phyloP scores from a whole-genome alignment of 2,329 filamentous ascomycete genomes.

The Lachnellula suecica region DNA sequence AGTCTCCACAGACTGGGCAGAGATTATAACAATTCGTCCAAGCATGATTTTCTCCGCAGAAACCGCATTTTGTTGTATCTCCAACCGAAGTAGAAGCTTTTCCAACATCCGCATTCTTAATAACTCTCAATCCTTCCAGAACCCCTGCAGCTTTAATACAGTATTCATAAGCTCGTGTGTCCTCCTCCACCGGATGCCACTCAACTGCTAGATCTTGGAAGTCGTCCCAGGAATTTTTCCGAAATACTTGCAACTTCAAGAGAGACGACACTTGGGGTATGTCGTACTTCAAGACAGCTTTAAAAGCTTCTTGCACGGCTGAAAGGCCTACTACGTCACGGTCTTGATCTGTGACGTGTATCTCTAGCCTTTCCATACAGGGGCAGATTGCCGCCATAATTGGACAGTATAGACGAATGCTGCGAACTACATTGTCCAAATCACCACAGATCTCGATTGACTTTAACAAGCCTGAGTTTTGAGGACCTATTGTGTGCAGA shows the following conservation, averaged over 20 bases:
- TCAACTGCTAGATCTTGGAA: neutral
- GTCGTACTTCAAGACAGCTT: neutral
- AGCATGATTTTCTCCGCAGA: constrained; percentile 6
- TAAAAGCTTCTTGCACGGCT: constrained; percentile 4
- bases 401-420: neutral
- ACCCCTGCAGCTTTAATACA: no score
- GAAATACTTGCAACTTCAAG: neutral
- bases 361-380: neutral
- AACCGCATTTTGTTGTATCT: neutral
- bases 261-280: neutral
- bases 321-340: no score
- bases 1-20: neutral
- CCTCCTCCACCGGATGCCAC: neutral
- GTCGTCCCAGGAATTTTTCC: neutral
- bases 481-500: neutral
- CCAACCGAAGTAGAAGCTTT: neutral
- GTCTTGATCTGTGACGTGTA: neutral
- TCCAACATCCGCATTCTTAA: neutral
- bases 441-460: no score
- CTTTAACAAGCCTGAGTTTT: neutral
- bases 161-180: neutral
- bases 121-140: no score
- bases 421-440: no score
- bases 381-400: neutral
- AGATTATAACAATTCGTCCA: constrained; percentile 5